phyloP scores from a whole-genome alignment of 2,329 filamentous ascomycete genomes.

The Calonectria hongkongensis region DNA sequence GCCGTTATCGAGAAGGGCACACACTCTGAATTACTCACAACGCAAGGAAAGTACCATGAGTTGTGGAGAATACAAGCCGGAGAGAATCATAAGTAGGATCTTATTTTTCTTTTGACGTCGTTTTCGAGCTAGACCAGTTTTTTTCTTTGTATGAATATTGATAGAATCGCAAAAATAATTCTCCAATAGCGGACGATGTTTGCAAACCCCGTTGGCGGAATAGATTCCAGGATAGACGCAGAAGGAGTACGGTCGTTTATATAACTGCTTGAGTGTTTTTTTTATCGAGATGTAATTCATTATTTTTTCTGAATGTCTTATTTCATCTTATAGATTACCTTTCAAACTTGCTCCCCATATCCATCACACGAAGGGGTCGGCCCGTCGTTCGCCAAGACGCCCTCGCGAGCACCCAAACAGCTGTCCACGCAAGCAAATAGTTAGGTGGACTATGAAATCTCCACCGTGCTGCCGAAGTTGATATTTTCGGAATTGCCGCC shows the following conservation, averaged over 20 bases:
- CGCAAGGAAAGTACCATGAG: slow-evolving; percentile 69
- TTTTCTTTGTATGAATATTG: not conserved
- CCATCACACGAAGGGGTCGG: not conserved
- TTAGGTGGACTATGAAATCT: not conserved
- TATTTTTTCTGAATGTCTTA: not conserved
- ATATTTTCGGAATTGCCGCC: not conserved
- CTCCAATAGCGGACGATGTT: not conserved
- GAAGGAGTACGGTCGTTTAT: not conserved
- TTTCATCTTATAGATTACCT: too few relatives aligned
- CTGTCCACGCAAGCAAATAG: not conserved
- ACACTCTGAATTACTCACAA: slow-evolving; percentile 67
- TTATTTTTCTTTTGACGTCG: too few relatives aligned
- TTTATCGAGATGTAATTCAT: not conserved
- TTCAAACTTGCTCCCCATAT: not conserved
- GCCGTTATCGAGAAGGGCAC: slow-evolving; percentile 70
- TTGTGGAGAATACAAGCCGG: slow-evolving; percentile 69
- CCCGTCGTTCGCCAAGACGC: not conserved
- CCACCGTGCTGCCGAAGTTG: not conserved
- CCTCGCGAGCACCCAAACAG: not conserved
- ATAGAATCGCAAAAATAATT: not conserved
- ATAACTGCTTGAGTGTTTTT: not conserved
- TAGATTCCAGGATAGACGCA: not conserved
- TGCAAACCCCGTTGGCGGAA: not conserved
- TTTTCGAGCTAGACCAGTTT: not conserved
- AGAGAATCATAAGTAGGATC: not conserved